Evolutionary conservation across 495 filamentous ascomycete species (phyloP), one percentile per base, ranked within the genome.

Genomic region (Penicillium ucsense): DNA sequence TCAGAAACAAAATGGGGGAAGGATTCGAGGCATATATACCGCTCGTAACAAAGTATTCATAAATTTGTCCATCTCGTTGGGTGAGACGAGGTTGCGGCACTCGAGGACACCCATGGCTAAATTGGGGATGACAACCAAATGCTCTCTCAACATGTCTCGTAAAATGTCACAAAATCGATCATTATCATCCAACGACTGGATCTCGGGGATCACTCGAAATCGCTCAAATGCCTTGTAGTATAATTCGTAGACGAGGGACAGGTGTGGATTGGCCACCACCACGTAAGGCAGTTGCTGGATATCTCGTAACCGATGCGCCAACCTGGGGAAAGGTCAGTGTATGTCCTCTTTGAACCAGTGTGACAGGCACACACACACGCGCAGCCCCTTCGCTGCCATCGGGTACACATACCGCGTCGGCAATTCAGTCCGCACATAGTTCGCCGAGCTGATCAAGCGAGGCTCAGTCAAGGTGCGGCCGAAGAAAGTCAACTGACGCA

Each of bases 221-320:
- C 73, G 82, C 53, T 99, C 94, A 54, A 99, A 99, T 20, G 92
- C 92, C 53, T 81, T 81, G 68, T 95, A 94, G 70, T 99, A 99
- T 5, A 96, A 74, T 60, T 97, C 90, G 70, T 97, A 97, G 9
- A 97, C 94, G 49, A 91, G 82, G 50, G 84, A 88, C 46, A 99
- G 82, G 59, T 97, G 86, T 8, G 81, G 80, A 59, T 99, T 99
- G n/a, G 88, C 88, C 11, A 97, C 86, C 32, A 96, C 91, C 8
- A 94, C 88, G 57, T 95, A 99, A 12, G 92, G 92, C 38, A 99
- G 72, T 47, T 85, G 89, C 68, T 99, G 94, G 76, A 99, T 97
- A 60, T 99, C 91, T 39, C 94, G 87, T 43, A 99, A 83, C 10
- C 92, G 85, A 57, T 99, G 94, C 29, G 91, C 86, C 47, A 95